Conservation (phyloP, 768 basidiomycete genomes). For the Udeniomyces megalosporus region DNA sequence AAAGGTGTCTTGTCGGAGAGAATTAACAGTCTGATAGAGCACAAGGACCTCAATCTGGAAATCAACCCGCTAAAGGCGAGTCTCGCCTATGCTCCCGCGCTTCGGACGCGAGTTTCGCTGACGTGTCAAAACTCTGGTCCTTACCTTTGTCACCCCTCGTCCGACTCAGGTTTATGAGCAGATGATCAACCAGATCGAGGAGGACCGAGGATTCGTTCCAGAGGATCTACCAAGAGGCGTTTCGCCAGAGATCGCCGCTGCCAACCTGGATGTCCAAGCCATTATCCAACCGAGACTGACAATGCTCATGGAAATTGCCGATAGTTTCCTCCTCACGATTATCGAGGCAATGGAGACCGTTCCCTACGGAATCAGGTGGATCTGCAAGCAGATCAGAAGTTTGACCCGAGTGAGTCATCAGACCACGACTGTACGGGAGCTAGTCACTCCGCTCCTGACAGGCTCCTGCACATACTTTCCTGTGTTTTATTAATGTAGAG, state of each 20-base stretch:
- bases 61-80: constrained; percentile 93
- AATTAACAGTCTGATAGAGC: constrained; percentile 96
- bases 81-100: neutral
- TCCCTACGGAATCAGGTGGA: constrained; percentile 98
- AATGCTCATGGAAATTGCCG: constrained; percentile 99
- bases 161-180: constrained; percentile 82
- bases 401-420: constrained; percentile 56
- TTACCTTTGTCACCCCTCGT: neutral
- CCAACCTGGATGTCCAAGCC: constrained; percentile 88
- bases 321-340: constrained; percentile 90
- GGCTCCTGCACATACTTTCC: neutral
- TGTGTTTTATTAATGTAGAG: constrained; percentile 40
- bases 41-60: constrained; percentile 97
- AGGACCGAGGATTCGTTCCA: constrained; percentile 84
- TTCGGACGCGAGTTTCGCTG: neutral
- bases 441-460: neutral
- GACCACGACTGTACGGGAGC: neutral
- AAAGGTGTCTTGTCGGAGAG: constrained; percentile 94
- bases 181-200: constrained; percentile 97
- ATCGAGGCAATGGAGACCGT: constrained; percentile 98
- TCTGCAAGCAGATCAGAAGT: constrained; percentile 97
- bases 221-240: constrained; percentile 83
- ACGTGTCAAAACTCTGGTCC: too few relatives aligned
- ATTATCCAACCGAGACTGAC: constrained; percentile 93
- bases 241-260: constrained; percentile 81